Evolutionary conservation across 2,329 filamentous ascomycete species (phyloP).

Genomic region (Diaporthe sp.): DNA sequence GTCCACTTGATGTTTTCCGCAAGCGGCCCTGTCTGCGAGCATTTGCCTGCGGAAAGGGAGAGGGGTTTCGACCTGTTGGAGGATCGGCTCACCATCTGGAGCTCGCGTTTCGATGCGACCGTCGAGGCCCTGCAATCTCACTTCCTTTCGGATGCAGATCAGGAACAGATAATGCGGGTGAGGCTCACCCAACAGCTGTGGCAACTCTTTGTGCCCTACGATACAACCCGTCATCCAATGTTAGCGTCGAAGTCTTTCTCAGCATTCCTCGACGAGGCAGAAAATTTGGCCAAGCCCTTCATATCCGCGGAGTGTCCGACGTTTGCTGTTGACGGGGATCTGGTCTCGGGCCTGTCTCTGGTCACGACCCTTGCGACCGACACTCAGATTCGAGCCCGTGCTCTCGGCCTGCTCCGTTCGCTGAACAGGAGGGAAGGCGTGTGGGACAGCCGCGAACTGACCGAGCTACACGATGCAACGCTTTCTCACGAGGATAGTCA

Average conservation of each 20-base stretch:
- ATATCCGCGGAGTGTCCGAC: neutral
- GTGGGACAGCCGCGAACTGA: neutral
- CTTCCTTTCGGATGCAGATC: neutral
- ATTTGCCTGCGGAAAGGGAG: neutral
- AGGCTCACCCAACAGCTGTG: neutral
- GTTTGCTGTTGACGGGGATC: neutral
- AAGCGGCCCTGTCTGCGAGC: neutral
- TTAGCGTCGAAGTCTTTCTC: neutral
- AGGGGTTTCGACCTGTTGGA: neutral
- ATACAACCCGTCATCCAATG: neutral
- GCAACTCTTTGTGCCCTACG: slow-evolving; percentile 10
- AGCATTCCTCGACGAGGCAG: neutral
- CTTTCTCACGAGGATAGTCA: slow-evolving; percentile 6
- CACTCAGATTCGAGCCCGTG: slow-evolving; percentile 1
- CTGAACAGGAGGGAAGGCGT: slow-evolving; percentile 14
- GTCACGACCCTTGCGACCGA: neutral
- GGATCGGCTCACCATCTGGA: slow-evolving; percentile 1
- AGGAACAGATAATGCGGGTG: neutral
- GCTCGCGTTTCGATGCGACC: neutral
- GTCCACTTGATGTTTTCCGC: slow-evolving; percentile 1
- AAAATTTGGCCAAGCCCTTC: neutral
- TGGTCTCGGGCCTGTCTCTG: neutral
- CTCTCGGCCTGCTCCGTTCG: slow-evolving; percentile 1
- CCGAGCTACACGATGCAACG: slow-evolving; percentile 7
- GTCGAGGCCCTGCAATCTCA: neutral